A percentile compares a stretch with the other conserved stretches of the same genome.
phyloP scores from a whole-genome alignment of 192 early-diverging fungal species.

The Linnemannia schmuckeri region DNA sequence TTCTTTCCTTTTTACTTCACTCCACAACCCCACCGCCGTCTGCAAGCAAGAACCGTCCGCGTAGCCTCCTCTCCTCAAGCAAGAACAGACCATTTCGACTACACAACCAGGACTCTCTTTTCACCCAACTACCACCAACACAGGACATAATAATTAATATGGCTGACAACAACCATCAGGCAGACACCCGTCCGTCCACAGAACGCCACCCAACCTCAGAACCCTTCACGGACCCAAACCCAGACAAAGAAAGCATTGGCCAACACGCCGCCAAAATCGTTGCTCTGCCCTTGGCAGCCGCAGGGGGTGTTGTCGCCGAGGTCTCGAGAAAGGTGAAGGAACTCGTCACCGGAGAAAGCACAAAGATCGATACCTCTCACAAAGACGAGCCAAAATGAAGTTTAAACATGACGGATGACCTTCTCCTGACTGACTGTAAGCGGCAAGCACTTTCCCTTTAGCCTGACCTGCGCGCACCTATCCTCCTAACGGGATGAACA shows the following conservation, averaged over 20 bases:
- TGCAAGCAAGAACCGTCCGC: not conserved
- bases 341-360: slow-evolving; percentile 29
- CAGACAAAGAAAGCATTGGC: slow-evolving; percentile 20
- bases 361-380: slow-evolving; percentile 40
- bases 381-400: slow-evolving; percentile 7
- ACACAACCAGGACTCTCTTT: not conserved
- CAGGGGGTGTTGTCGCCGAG: slow-evolving; percentile 37
- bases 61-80: not conserved
- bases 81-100: not conserved
- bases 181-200: slow-evolving; percentile 14
- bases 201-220: slow-evolving; percentile 34
- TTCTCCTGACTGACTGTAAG: not conserved
- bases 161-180: slow-evolving; percentile 9
- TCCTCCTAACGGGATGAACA: no score
- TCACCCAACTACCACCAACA: not conserved
- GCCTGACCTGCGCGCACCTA: no score
- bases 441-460: not conserved
- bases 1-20: not conserved
- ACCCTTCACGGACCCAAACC: slow-evolving; percentile 52
- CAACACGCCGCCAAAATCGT: slow-evolving; percentile 40
- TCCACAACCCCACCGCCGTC: not conserved
- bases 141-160: not conserved
- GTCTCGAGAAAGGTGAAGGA: slow-evolving; percentile 37
- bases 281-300: slow-evolving; percentile 40
- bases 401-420: not conserved